Percentiles rank a stretch among this genome's conserved stretches.
Conservation (phyloP, 2,329 filamentous ascomycete species). For the Plenodomus lindquistii region DNA sequence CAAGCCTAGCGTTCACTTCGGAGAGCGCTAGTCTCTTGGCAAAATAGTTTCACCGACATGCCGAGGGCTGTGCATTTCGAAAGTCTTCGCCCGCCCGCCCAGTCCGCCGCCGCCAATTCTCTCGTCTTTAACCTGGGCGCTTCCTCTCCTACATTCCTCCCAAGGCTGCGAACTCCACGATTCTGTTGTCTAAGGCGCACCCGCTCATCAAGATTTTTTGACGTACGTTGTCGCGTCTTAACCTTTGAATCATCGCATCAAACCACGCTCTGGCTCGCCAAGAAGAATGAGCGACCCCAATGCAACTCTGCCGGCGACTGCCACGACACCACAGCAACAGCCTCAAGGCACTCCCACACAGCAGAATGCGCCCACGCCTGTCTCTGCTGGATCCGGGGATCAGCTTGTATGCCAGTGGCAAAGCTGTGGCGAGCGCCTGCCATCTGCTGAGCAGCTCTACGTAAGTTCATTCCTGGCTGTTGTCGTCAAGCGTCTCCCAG, state of each 20-base stretch:
- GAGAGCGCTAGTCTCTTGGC: too few relatives aligned
- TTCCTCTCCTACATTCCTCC: constrained; percentile 9
- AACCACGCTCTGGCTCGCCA: constrained; percentile 8
- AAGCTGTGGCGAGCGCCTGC: constrained; percentile 62
- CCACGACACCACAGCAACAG: constrained; percentile 36
- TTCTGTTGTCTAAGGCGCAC: constrained; percentile 2
- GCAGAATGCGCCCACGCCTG: constrained; percentile 37
- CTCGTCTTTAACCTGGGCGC: constrained; percentile 4
- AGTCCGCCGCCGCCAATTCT: constrained; percentile 1
- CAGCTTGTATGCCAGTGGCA: constrained; percentile 64
- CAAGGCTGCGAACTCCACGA: constrained; percentile 4
- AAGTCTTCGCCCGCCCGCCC: constrained; percentile 1
- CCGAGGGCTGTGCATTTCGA: background rate
- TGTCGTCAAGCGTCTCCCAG: background rate
- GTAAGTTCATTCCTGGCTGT: constrained; percentile 48
- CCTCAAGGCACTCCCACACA: constrained; percentile 39
- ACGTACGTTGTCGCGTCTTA: background rate
- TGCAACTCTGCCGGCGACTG: constrained; percentile 26
- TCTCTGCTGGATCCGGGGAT: constrained; percentile 43
- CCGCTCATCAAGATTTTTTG: constrained; percentile 2
- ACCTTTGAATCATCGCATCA: background rate
- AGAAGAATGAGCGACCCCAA: constrained; percentile 24
- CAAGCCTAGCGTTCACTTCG: too few relatives aligned
- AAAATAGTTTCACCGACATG: too few relatives aligned
- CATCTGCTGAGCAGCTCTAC: constrained; percentile 64